Conservation (phyloP, 176 grass and related monocot genomes). For the Hyparrhenia diplandra region DNA sequence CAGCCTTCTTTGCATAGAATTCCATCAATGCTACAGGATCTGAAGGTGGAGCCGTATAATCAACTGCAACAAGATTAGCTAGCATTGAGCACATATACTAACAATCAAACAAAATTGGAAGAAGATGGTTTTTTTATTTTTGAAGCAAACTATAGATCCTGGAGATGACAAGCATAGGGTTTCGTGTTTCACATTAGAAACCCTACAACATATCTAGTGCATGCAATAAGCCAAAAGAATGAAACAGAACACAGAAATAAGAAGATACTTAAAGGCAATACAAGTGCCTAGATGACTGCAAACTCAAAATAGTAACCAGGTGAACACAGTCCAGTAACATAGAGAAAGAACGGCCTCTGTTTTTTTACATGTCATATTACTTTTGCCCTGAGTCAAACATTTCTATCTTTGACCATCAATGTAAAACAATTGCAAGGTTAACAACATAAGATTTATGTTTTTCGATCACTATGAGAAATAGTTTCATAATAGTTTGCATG, state of each 20-base stretch:
- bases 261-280: neutral
- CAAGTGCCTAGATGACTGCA: neutral
- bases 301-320: conserved; percentile 12
- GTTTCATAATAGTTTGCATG: neutral
- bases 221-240: neutral
- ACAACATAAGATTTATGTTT: neutral
- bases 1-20: conserved; percentile 93
- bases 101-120: neutral
- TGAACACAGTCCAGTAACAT: neutral
- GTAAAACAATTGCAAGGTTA: neutral
- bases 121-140: neutral
- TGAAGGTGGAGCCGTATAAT: conserved; percentile 31
- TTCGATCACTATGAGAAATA: neutral
- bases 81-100: conserved; percentile 18
- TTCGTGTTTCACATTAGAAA: neutral
- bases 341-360: neutral
- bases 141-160: neutral
- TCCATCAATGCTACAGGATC: conserved; percentile 97
- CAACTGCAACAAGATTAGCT: conserved; percentile 30
- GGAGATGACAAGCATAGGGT: neutral
- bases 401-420: neutral
- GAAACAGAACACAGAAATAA: conserved; percentile 5
- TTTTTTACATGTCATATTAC: neutral
- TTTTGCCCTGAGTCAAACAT: neutral
- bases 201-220: neutral